Conservation (phyloP, 2,329 filamentous ascomycete genomes). For the Colletotrichum navitas region DNA sequence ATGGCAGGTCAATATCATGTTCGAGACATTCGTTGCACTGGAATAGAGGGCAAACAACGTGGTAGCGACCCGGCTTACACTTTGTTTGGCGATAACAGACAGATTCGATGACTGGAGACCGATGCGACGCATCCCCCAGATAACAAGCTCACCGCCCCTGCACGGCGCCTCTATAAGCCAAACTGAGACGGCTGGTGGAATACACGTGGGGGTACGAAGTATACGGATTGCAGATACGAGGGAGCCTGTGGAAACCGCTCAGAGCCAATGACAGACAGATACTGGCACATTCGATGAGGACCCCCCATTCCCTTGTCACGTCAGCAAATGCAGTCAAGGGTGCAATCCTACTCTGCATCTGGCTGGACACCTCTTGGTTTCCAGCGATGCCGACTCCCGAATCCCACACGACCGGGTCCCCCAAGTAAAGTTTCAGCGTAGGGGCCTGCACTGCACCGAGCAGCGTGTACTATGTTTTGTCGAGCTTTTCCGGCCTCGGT, state of each 20-base stretch:
- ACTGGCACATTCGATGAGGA: no score
- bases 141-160: background rate
- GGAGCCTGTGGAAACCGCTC: background rate
- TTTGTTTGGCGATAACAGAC: conserved; percentile 6
- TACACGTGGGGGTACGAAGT: no score
- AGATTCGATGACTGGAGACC: background rate
- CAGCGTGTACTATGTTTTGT: no score
- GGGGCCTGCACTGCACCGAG: background rate
- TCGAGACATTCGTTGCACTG: no score
- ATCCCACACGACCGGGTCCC: conserved; percentile 7
- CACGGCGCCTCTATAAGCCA: conserved; percentile 18
- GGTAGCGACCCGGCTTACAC: background rate
- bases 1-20: background rate
- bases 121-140: background rate
- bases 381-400: background rate
- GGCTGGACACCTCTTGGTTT: background rate
- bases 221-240: background rate
- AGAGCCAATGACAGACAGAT: background rate
- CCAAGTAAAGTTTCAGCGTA: background rate
- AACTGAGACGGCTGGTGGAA: background rate
- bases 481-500: background rate
- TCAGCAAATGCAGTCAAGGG: background rate
- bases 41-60: no score
- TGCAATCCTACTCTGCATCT: background rate
- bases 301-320: no score